Conservation (phyloP, 2,329 filamentous ascomycete genomes). For the Fusarium sp. region DNA sequence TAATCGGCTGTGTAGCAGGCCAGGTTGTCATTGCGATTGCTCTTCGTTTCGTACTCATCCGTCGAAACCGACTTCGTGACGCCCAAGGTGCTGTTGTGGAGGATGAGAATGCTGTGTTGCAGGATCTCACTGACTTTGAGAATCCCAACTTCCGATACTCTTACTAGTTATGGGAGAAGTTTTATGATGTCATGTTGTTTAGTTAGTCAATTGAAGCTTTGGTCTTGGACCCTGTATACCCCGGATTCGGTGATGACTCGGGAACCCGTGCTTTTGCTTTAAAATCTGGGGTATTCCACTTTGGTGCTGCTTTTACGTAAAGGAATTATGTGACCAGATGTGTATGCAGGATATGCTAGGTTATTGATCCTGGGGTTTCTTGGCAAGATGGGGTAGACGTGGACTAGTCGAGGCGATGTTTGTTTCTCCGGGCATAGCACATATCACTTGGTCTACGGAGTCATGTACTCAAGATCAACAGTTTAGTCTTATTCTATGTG, state of each 20-base stretch:
- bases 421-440: background rate
- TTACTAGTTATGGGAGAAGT: conserved; percentile 25
- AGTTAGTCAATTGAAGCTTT: conserved; percentile 10
- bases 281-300: conserved; percentile 19
- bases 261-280: background rate
- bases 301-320: conserved; percentile 28
- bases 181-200: conserved; percentile 9
- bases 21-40: conserved; percentile 35
- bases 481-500: fast-evolving
- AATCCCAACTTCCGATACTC: conserved; percentile 46
- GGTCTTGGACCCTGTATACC: background rate
- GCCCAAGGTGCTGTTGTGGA: conserved; percentile 36
- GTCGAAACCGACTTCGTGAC: conserved; percentile 42
- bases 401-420: background rate
- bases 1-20: conserved; percentile 42
- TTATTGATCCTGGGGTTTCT: background rate
- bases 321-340: background rate
- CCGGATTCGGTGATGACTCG: conserved; percentile 6
- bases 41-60: conserved; percentile 41
- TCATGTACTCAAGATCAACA: background rate
- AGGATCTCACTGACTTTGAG: conserved; percentile 47
- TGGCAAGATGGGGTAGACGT: conserved; percentile 6
- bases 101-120: conserved; percentile 32
- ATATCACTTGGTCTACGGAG: background rate
- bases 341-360: background rate